Percentiles rank a stretch among this genome's conserved stretches.
Evolutionary conservation across 139 green algal genomes (phyloP).

Genomic region (Closterium sp.): DNA sequence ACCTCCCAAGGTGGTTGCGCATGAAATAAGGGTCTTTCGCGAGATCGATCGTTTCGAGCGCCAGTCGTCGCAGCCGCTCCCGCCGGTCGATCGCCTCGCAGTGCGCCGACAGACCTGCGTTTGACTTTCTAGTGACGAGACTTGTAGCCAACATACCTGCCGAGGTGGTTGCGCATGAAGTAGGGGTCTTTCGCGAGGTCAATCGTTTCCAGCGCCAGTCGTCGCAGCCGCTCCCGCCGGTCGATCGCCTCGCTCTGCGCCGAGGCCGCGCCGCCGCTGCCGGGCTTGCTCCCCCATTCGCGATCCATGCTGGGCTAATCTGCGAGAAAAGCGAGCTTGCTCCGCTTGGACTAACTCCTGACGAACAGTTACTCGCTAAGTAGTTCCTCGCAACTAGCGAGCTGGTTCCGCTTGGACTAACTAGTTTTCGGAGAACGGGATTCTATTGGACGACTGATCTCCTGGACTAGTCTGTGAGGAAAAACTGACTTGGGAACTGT

Average conservation of each 20-base stretch:
- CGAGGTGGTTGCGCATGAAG: conserved; percentile 98
- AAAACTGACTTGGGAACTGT: too few relatives aligned
- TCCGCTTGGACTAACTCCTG: too few relatives aligned
- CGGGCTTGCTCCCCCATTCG: conserved; percentile 48
- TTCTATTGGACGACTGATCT: too few relatives aligned
- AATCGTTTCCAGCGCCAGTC: conserved; percentile 97
- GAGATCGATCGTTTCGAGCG: conserved; percentile 98
- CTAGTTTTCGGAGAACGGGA: background rate
- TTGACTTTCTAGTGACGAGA: conserved; percentile 9
- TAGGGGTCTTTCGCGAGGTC: conserved; percentile 98
- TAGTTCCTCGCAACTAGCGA: background rate
- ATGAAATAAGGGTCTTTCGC: conserved; percentile 98
- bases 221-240: conserved; percentile 85
- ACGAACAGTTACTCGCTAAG: background rate
- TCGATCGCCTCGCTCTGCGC: conserved; percentile 77
- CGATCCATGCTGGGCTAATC: too few relatives aligned
- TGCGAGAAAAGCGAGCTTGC: background rate
- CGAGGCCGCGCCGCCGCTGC: conserved; percentile 41
- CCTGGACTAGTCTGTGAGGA: too few relatives aligned
- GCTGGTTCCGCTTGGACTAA: background rate
- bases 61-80: conserved; percentile 63
- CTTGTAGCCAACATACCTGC: too few relatives aligned
- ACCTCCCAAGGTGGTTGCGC: conserved; percentile 90
- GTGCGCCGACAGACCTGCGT: background rate
- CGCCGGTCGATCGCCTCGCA: too few relatives aligned